Base-by-base conservation (phyloP, 306 rosid genomes). In the Malus sieversii region DNA sequence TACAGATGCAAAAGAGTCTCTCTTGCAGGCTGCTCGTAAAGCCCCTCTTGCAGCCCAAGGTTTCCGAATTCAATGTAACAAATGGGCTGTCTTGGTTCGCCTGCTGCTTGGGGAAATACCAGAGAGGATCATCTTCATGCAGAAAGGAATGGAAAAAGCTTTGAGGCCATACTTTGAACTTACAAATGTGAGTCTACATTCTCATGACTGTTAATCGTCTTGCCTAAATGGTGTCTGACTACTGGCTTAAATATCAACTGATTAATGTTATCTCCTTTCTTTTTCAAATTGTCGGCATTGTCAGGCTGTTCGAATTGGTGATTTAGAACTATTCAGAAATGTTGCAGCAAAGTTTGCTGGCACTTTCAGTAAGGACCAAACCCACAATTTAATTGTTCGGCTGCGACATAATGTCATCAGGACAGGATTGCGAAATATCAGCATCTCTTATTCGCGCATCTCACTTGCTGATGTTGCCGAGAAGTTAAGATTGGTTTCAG, bases 301-400 rank as follows among this genome's bases (percentile, higher is more conserved):
- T 75, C 88, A 88, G 92, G 92, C 92, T 68, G 92, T 88, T 23
- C 83, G 90, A 12, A 88, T 88, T 80, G 92, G 92, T 78, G 90
- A 86, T 77, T 71, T 88, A 84, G 90, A 84, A 82, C 88, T 88
- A 12, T 88, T 88, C 75, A 88, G 87, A 80, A 82, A 86, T 66
- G 87, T 82, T 81, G 90, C 92, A 68, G 86, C 85, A 71, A 86
- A 84, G 80, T 88, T 86, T 79, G 68, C 90, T 57, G 62, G 83
- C 77, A 86, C 86, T 51, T 88, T 88, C 67, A 77, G 20, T 60
- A 78, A 83, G 13, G 92, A 88, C 7, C 44, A 87, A 69, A 88
- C 92, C 23, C 83, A 84, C 73, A 86, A 86, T 74, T 82, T 88
- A 84, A 86, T 88, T 76, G 92, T 86, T 71, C 82, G 92, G 10